phyloP scores from a whole-genome alignment of 2,329 filamentous ascomycete species.

The Beauveria pseudobassiana region DNA sequence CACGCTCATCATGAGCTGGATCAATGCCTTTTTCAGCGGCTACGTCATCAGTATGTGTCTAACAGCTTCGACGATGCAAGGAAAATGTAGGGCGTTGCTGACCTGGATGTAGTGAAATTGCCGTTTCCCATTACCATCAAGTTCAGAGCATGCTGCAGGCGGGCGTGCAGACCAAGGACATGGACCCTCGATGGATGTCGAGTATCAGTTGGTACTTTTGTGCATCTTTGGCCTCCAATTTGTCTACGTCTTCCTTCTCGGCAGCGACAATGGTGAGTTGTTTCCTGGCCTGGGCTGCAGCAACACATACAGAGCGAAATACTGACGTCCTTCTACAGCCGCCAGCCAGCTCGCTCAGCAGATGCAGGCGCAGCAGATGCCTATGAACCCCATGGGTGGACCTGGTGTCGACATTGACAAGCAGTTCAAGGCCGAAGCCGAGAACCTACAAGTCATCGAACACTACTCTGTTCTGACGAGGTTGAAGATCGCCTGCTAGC shows the following conservation, averaged over 20 bases:
- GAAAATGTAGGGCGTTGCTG: too few relatives aligned
- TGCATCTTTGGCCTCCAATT: slow-evolving; percentile 95
- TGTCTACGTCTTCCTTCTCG: slow-evolving; percentile 93
- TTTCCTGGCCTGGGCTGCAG: neutral
- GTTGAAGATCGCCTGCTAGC: slow-evolving; percentile 77
- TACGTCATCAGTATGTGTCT: slow-evolving; percentile 77
- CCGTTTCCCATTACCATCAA: slow-evolving; percentile 96
- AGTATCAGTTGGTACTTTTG: slow-evolving; percentile 98
- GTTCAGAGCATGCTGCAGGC: slow-evolving; percentile 98
- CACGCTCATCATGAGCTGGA: slow-evolving; percentile 99
- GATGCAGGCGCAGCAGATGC: slow-evolving; percentile 60
- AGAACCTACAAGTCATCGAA: slow-evolving; percentile 92
- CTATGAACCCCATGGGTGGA: slow-evolving; percentile 59
- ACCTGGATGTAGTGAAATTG: slow-evolving; percentile 64
- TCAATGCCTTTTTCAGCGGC: slow-evolving; percentile 97
- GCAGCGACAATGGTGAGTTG: slow-evolving; percentile 83
- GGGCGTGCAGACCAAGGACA: slow-evolving; percentile 87
- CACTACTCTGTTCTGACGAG: slow-evolving; percentile 84
- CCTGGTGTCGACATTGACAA: slow-evolving; percentile 94
- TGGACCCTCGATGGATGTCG: slow-evolving; percentile 97
- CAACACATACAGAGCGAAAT: neutral
- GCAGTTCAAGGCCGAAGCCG: slow-evolving; percentile 83
- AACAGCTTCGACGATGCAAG: too few relatives aligned
- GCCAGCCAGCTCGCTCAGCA: slow-evolving; percentile 89
- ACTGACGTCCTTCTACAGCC: slow-evolving; percentile 42